A percentile compares a stretch with the other conserved stretches of the same genome.
Conservation (phyloP, 2,329 filamentous ascomycete species). For the Fusarium devonianum region DNA sequence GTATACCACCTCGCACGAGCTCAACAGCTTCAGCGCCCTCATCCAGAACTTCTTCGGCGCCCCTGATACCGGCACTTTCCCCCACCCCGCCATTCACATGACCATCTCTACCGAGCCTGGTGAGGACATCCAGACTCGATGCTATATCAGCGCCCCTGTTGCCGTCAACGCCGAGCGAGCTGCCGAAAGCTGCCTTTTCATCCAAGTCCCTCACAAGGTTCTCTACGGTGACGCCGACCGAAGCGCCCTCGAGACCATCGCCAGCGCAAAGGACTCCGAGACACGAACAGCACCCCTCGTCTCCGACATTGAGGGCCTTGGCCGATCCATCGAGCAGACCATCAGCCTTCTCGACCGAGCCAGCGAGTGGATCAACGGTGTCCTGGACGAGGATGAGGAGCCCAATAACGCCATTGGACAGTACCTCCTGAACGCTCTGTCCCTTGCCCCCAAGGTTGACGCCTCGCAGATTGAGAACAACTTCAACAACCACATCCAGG, state of each 20-base stretch:
- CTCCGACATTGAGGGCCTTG: conserved; percentile 88
- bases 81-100: conserved; percentile 95
- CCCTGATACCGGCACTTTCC: conserved; percentile 95
- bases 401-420: conserved; percentile 93
- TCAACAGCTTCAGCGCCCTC: conserved; percentile 97
- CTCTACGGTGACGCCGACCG: conserved; percentile 79
- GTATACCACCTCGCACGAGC: conserved; percentile 96
- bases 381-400: conserved; percentile 90
- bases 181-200: conserved; percentile 95
- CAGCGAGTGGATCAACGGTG: conserved; percentile 88
- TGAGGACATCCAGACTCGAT: conserved; percentile 85
- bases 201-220: conserved; percentile 94
- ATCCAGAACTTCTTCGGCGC: conserved; percentile 99
- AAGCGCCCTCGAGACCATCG: conserved; percentile 78
- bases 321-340: conserved; percentile 86
- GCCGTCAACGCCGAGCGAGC: conserved; percentile 94
- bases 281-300: conserved; percentile 75
- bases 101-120: conserved; percentile 92
- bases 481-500: conserved; percentile 99
- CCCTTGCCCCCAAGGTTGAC: conserved; percentile 93
- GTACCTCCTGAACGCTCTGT: conserved; percentile 92
- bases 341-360: conserved; percentile 90
- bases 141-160: conserved; percentile 95
- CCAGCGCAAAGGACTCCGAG: conserved; percentile 81
- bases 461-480: conserved; percentile 89